Conservation (phyloP, 352 stramenopile genomes). For the Phytophthora multivora region DNA sequence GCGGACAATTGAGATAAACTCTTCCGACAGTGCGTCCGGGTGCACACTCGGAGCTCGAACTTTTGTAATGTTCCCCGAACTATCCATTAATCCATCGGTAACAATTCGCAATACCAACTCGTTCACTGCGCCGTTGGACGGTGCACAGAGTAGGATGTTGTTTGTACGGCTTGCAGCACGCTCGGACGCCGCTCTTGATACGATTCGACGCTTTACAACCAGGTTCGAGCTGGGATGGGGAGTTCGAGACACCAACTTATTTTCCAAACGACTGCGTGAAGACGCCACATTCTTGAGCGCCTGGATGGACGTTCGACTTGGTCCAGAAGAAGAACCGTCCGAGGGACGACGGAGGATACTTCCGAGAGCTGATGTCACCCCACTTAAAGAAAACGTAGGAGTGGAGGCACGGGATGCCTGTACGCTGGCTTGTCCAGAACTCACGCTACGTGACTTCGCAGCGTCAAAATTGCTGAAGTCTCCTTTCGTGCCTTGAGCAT, state of each 20-base stretch:
- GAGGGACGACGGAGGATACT: conserved; percentile 66
- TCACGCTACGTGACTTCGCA: conserved; percentile 37
- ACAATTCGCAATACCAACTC: conserved; percentile 90
- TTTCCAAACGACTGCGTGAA: conserved; percentile 68
- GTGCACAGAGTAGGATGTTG: conserved; percentile 87
- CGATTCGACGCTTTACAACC: conserved; percentile 54
- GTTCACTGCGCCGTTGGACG: conserved; percentile 92
- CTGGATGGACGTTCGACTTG: conserved; percentile 67
- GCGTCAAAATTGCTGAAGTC: conserved; percentile 64
- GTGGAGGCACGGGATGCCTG: conserved; percentile 7
- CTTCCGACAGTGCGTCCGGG: conserved; percentile 43
- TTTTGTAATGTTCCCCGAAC: conserved; percentile 46
- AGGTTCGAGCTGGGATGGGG: conserved; percentile 33
- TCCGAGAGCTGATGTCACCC: conserved; percentile 48
- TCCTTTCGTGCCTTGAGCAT: conserved; percentile 18
- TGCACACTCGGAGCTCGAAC: conserved; percentile 78
- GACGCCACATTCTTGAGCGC: conserved; percentile 58
- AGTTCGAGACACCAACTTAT: conserved; percentile 54
- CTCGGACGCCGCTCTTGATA: conserved; percentile 43
- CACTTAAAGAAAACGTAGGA: conserved; percentile 63
- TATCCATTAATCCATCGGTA: conserved; percentile 80
- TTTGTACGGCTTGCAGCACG: conserved; percentile 37
- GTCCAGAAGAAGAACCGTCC: conserved; percentile 15
- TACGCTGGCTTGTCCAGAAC: conserved; percentile 4
- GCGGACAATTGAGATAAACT: conserved; percentile 79